Evolutionary conservation across 768 basidiomycete species (phyloP).

Genomic region (Neoboletus brunneissimus): DNA sequence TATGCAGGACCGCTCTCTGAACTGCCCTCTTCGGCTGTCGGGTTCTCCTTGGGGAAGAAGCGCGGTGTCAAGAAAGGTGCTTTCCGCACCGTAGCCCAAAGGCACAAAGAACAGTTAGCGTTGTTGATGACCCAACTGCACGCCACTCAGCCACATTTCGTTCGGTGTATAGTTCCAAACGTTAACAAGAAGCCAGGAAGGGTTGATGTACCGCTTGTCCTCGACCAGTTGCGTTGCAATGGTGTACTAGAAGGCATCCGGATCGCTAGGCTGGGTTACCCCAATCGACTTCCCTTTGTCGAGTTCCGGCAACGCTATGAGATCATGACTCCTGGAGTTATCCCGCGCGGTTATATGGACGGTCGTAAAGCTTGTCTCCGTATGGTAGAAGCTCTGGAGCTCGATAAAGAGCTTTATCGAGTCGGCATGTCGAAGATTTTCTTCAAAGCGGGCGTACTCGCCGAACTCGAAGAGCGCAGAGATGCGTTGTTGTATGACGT

Average conservation of each 20-base stretch:
- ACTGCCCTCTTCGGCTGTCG: conserved; percentile 34
- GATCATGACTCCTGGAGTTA: conserved; percentile 88
- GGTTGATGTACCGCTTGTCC: conserved; percentile 89
- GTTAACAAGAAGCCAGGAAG: conserved; percentile 84
- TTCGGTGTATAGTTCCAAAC: conserved; percentile 97
- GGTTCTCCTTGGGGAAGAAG: conserved; percentile 53
- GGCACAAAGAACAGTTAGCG: conserved; percentile 93
- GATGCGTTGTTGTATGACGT: conserved; percentile 86
- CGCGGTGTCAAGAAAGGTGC: conserved; percentile 89
- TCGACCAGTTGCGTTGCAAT: conserved; percentile 96
- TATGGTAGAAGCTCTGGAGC: conserved; percentile 86
- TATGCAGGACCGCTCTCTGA: conserved; percentile 49
- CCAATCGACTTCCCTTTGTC: conserved; percentile 93
- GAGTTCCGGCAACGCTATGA: conserved; percentile 98
- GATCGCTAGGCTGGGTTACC: conserved; percentile 95
- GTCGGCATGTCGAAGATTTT: conserved; percentile 98
- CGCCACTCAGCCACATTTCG: conserved; percentile 96
- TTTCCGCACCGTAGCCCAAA: conserved; percentile 92
- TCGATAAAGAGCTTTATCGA: conserved; percentile 81
- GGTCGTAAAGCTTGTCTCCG: conserved; percentile 90
- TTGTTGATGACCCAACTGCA: conserved; percentile 89
- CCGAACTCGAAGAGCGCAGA: conserved; percentile 90
- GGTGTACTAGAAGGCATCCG: conserved; percentile 99
- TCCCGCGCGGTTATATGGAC: conserved; percentile 96
- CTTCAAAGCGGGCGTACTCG: conserved; percentile 97